Base-by-base conservation (phyloP, 495 filamentous ascomycete species). In the Penicillium simplicissimum region DNA sequence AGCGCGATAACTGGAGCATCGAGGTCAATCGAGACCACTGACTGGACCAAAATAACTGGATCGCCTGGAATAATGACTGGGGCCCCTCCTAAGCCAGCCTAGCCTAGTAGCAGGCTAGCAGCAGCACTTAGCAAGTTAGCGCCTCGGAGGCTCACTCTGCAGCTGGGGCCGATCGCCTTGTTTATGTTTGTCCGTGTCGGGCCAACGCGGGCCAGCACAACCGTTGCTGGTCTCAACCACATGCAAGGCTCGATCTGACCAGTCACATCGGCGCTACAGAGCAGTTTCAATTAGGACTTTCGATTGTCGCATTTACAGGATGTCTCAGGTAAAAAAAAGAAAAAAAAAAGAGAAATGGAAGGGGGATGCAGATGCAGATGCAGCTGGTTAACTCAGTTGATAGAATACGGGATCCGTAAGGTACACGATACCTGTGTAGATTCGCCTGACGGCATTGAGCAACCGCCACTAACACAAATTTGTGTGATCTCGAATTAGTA, bases 151-250 rank as follows among this genome's bases (percentile, higher is more conserved):
- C 52, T 59, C 59, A 28, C 45, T 48, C 14, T 42, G 19, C 40
- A 42, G n/a, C 40, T 19, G 40, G 40, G 57, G 42, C 13, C 15
- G 57, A 59, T 55, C 47, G 49, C 1, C 43, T 49, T 67, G 65
- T 67, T 67, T 64, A 64, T 47, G 47, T 67, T 67, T 67, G 65
- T 56, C 65, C 37, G 65, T 67, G 65, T 58, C 65, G 45, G 65
- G 65, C 59, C 65, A 67, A 67, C 65, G 65, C 64, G 58, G 60
- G 43, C 57, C 62, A 62, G 19, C 60, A 52, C 59, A 57, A 33
- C 60, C 59, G 61, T 62, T 63, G 64, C 64, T 66, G 28, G 45
- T 52, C 60, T 45, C 59, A 63, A 62, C 59, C 33, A 65, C 25
- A 58, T 64, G 61, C 61, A 67, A 61, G 61, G 61, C 15, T 57